A percentile compares a stretch with the other conserved stretches of the same genome.
These are phyloP conservation scores for Ogataea trehalophila DNA, from an alignment of 805 yeast genomes.

Conservation along the genomic window DNA sequence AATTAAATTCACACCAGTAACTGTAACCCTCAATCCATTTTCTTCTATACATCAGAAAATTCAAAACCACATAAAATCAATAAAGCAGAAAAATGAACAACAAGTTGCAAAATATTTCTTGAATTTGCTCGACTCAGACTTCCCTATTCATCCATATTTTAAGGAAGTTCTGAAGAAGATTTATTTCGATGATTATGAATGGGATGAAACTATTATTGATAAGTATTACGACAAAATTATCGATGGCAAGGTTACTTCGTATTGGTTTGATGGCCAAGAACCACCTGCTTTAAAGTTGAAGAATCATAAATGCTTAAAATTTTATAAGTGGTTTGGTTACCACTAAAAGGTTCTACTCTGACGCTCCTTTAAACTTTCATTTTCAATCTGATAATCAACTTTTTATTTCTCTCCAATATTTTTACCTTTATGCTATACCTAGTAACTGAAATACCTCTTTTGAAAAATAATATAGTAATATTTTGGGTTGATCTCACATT, in stretches of 20 bases:
- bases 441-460: too few relatives aligned
- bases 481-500: too few relatives aligned
- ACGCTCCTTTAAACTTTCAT: too few relatives aligned
- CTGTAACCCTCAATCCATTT: too few relatives aligned
- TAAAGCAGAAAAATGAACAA: neutral
- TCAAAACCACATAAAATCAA: neutral
- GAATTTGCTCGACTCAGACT: neutral
- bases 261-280: neutral
- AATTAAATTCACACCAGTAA: too few relatives aligned
- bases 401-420: too few relatives aligned
- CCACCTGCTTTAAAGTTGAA: neutral
- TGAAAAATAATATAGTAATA: too few relatives aligned
- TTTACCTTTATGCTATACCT: too few relatives aligned
- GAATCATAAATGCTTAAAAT: conserved; percentile 1
- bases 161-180: neutral
- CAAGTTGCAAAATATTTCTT: neutral
- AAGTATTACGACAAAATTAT: neutral
- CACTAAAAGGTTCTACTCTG: too few relatives aligned
- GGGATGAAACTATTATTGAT: neutral
- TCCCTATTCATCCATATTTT: conserved; percentile 2
- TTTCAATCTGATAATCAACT: too few relatives aligned
- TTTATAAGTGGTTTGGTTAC: neutral
- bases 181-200: neutral
- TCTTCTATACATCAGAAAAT: neutral
- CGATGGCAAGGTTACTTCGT: neutral